Conservation (phyloP, 1,139 yeast genomes). For the Blastobotrys serpentis region DNA sequence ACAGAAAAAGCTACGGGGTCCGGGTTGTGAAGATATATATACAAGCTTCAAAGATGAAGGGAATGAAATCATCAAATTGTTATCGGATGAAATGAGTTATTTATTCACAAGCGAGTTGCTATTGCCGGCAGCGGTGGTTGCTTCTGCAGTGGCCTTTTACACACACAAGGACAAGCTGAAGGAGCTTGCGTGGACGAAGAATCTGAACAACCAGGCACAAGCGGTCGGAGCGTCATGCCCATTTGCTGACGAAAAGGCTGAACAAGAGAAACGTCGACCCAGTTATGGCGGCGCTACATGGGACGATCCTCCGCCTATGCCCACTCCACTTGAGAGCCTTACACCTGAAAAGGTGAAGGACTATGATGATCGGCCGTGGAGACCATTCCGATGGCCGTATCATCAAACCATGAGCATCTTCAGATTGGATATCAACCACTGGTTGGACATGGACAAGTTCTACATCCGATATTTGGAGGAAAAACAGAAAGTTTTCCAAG, state of each 20-base stretch:
- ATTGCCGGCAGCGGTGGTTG: neutral
- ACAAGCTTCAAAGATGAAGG: neutral
- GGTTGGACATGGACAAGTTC: constrained; percentile 79
- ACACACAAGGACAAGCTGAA: neutral
- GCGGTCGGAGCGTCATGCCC: constrained; percentile 1
- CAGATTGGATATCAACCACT: constrained; percentile 66
- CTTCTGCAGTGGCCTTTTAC: constrained; percentile 1
- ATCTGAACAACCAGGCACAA: no score
- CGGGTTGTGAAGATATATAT: neutral
- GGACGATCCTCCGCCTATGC: constrained; percentile 8
- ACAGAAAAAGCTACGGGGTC: constrained; percentile 3
- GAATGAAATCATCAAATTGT: no score
- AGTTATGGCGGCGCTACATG: constrained; percentile 7
- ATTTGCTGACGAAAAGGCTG: neutral
- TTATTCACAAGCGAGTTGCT: neutral
- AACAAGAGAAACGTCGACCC: neutral
- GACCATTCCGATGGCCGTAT: constrained; percentile 79
- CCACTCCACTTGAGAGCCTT: constrained; percentile 35
- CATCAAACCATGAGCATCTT: constrained; percentile 78
- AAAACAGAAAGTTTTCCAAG: constrained; percentile 55
- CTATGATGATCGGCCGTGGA: constrained; percentile 76
- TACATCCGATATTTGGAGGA: constrained; percentile 65
- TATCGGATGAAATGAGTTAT: no score
- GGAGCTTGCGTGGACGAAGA: neutral
- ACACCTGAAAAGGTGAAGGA: constrained; percentile 65